A percentile compares a stretch with the other conserved stretches of the same genome.
phyloP scores from a whole-genome alignment of 805 yeast species.

The Candida silvatica region DNA sequence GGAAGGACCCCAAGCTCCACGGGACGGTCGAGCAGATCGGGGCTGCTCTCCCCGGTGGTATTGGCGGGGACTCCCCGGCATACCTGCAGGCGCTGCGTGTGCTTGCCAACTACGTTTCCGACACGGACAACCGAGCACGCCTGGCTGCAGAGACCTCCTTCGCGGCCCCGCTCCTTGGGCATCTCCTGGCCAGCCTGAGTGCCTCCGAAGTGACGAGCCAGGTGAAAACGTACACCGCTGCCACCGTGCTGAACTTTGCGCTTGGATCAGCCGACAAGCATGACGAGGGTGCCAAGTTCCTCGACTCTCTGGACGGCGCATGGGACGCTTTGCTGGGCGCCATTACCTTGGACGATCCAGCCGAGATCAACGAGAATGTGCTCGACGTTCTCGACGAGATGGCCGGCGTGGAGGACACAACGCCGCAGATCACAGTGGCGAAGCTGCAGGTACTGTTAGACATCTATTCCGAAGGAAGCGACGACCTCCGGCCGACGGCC shows the following conservation, averaged over 20 bases:
- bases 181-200: background rate
- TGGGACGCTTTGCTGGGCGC: background rate
- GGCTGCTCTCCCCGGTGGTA: too few relatives aligned
- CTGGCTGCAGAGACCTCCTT: background rate
- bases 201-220: background rate
- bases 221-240: background rate
- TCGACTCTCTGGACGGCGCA: background rate
- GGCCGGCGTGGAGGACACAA: background rate
- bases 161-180: background rate
- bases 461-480: background rate
- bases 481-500: background rate
- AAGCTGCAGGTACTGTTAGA: background rate
- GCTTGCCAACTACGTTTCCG: conserved; percentile 12
- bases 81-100: conserved; percentile 4
- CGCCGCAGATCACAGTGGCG: too few relatives aligned
- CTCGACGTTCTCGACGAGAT: conserved; percentile 1
- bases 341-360: background rate
- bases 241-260: conserved; percentile 1
- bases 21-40: too few relatives aligned
- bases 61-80: too few relatives aligned
- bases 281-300: background rate
- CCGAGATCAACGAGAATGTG: background rate
- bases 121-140: conserved; percentile 5
- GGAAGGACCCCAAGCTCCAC: too few relatives aligned
- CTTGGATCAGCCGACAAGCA: background rate